Evolutionary conservation across 1,284 basidiomycete genomes (phyloP), one percentile per base, ranked within the genome.

Genomic region (Termitomyces sp.): DNA sequence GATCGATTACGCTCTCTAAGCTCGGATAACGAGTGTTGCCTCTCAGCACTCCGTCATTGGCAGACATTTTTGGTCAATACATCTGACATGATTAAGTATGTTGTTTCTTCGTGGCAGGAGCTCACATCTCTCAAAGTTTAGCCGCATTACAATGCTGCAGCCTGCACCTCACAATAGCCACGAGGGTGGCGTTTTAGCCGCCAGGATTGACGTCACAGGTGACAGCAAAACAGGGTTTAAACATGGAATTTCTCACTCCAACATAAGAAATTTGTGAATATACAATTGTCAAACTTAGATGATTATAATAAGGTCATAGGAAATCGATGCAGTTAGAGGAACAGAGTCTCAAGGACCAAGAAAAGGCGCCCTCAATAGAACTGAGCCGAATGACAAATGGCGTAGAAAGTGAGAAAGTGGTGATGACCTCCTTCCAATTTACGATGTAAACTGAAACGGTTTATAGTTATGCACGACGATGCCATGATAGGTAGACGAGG

Each of bases 401-500:
- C 21, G 12, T 7, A 33, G 19, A 10, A 2, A 26, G n/a, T 24
- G 9, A n/a, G 46, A 26, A 4, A n/a, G 13, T 15, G n/a, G 6
- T 17, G n/a, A 38, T n/a, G 10, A 48, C 26, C 24, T 38, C 24
- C n/a, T 44, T 41, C 38, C 21, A 28, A 31, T 46, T 36, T 21
- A 12, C 41, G 26, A 44, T 40, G 49, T 54, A 47, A 54, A 56
- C 39, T 47, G 55, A 51, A 57, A 61, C 60, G 55, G 49, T 61
- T 56, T 59, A 61, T 59, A 58, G 50, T 60, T 57, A 52, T 57
- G 58, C 51, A 54, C 36, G 57, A 58, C 55, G 24, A 56, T 53
- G 24, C 24, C 24, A 24, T 5, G 50, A 58, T 49, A 43, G 33
- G 54, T 38, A 48, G 54, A 53, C 36, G 54, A 55, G 57, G 47